A percentile compares a stretch with the other conserved stretches of the same genome.
Conservation (phyloP, 164 flowering plant species). For the Chloranthus sessilifolius region DNA sequence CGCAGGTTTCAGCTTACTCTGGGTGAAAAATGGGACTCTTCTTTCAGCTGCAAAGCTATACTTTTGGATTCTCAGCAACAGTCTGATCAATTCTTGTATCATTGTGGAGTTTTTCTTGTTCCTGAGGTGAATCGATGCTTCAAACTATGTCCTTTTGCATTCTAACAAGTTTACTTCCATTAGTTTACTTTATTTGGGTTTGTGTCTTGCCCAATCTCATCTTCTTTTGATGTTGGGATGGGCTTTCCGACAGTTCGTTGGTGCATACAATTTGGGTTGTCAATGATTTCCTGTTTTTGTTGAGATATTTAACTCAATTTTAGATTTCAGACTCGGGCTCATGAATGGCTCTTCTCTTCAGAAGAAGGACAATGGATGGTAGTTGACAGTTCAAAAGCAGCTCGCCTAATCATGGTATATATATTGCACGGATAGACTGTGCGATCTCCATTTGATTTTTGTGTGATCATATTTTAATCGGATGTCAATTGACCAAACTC, state of each 20-base stretch:
- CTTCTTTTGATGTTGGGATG: too few relatives aligned
- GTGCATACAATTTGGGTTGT: neutral
- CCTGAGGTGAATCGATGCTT: slow-evolving; percentile 47
- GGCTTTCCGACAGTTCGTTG: too few relatives aligned
- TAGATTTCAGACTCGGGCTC: slow-evolving; percentile 68
- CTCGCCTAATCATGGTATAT: slow-evolving; percentile 88
- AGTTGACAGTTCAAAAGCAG: slow-evolving; percentile 80
- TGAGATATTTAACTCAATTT: slow-evolving; percentile 23
- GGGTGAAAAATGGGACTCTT: slow-evolving; percentile 47
- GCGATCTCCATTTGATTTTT: neutral
- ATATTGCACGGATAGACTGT: slow-evolving; percentile 2
- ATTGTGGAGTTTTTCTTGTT: slow-evolving; percentile 84
- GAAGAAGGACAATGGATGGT: slow-evolving; percentile 96
- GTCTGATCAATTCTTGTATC: slow-evolving; percentile 43
- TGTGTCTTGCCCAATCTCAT: too few relatives aligned
- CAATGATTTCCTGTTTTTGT: slow-evolving; percentile 6
- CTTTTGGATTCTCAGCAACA: slow-evolving; percentile 66
- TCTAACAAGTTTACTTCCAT: too few relatives aligned
- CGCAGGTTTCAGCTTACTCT: slow-evolving; percentile 55
- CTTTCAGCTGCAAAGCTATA: slow-evolving; percentile 63
- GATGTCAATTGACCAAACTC: neutral
- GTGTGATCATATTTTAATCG: neutral
- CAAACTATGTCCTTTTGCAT: too few relatives aligned
- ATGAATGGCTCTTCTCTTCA: slow-evolving; percentile 92
- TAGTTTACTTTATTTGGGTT: too few relatives aligned